Percentiles rank a stretch among this genome's conserved stretches.
Evolutionary conservation across 2,329 filamentous ascomycete species (phyloP).

Genomic region (Teratosphaeria viscida): DNA sequence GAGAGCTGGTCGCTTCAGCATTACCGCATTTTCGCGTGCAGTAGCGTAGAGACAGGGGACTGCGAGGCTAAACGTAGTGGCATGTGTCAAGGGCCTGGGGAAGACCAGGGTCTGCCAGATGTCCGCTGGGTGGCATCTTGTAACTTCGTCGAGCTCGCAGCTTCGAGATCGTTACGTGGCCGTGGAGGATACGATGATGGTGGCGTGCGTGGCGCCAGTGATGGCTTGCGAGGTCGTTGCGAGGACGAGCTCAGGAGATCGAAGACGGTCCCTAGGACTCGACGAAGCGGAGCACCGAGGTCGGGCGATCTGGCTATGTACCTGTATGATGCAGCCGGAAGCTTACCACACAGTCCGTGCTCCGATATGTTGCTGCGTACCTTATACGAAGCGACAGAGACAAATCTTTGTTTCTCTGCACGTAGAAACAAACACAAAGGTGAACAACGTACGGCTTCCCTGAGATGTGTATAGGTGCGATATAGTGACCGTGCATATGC

Average conservation of each 20-base stretch:
- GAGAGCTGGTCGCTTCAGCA: neutral
- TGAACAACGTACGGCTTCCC: neutral
- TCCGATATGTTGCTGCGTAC: neutral
- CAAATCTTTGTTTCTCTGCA: neutral
- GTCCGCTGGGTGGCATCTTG: neutral
- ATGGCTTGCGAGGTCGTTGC: neutral
- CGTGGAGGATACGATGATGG: neutral
- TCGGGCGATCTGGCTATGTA: neutral
- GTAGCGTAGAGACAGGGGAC: neutral
- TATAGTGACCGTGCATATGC: neutral
- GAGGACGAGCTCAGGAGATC: neutral
- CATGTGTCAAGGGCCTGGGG: neutral
- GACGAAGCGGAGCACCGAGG: neutral
- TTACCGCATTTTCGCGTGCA: neutral
- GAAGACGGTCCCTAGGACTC: neutral
- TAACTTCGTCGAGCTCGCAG: neutral
- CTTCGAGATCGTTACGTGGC: neutral
- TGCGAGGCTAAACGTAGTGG: conserved; percentile 4
- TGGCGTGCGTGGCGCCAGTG: neutral
- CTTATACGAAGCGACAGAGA: neutral
- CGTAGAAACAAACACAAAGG: neutral
- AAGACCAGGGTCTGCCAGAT: neutral
- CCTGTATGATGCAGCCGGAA: neutral
- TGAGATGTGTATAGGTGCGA: neutral
- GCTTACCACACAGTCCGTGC: neutral